Evolutionary conservation across 257 asterid genomes (phyloP).

Genomic region (Jacaranda copaia): DNA sequence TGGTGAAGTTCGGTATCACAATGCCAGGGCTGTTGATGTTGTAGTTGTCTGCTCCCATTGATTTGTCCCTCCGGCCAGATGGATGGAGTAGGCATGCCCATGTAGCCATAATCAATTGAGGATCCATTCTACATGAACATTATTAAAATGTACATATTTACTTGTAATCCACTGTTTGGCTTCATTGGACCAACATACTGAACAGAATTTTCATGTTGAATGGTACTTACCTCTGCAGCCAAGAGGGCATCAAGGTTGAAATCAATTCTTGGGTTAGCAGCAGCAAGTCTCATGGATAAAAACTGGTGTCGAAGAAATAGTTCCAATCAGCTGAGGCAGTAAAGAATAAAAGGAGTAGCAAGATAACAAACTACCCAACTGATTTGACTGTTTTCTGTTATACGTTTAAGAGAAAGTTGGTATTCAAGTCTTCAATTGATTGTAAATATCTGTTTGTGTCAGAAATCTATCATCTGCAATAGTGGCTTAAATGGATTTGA

Average conservation of each 20-base stretch:
- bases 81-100: slow-evolving; percentile 62
- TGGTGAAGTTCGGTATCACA: slow-evolving; percentile 58
- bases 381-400: neutral
- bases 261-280: slow-evolving; percentile 79
- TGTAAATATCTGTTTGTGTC: neutral
- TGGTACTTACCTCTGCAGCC: slow-evolving; percentile 68
- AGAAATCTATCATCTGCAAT: neutral
- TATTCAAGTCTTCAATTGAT: neutral
- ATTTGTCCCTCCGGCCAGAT: slow-evolving; percentile 68
- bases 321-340: slow-evolving; percentile 33
- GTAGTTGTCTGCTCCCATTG: slow-evolving; percentile 61
- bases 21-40: slow-evolving; percentile 67
- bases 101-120: slow-evolving; percentile 54
- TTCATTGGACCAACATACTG: slow-evolving; percentile 4
- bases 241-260: slow-evolving; percentile 73
- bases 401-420: neutral
- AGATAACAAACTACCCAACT: slow-evolving; percentile 1
- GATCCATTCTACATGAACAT: slow-evolving; percentile 58
- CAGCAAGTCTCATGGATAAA: slow-evolving; percentile 94
- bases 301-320: slow-evolving; percentile 54
- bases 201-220: neutral
- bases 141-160: too few relatives aligned
- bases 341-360: neutral
- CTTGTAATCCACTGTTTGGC: neutral
- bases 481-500: too few relatives aligned